These are phyloP conservation scores for Fagus crenata DNA, from an alignment of 306 rosid species.

Conservation along the genomic window DNA sequence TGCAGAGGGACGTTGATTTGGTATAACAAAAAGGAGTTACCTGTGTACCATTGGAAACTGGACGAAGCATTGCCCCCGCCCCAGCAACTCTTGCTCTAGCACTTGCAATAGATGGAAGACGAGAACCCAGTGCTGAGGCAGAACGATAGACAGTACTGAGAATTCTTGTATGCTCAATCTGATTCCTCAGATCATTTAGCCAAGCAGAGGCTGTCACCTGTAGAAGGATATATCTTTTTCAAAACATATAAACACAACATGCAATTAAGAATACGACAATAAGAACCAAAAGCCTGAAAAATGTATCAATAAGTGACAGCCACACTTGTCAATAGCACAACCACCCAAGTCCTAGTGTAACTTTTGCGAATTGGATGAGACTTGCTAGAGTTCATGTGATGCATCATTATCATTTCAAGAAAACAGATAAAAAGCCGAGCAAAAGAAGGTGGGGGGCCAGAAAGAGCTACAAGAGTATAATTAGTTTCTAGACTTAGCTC, in stretches of 20 bases:
- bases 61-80: conserved; percentile 88
- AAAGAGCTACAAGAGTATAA: background rate
- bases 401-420: background rate
- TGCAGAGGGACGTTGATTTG: background rate
- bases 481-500: background rate
- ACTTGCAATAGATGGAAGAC: conserved; percentile 88
- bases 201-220: conserved; percentile 98
- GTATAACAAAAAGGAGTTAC: too few species aligned
- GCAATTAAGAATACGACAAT: background rate
- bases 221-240: conserved; percentile 14
- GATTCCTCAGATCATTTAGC: conserved; percentile 93
- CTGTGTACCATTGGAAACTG: conserved; percentile 95
- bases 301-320: background rate
- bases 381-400: background rate
- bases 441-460: background rate
- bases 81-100: conserved; percentile 95
- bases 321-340: background rate
- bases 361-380: background rate
- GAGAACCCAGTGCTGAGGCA: conserved; percentile 96
- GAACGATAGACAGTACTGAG: conserved; percentile 93
- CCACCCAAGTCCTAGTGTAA: background rate
- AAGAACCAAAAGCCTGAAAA: background rate
- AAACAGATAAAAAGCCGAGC: background rate
- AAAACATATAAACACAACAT: background rate
- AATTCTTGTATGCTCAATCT: conserved; percentile 86